phyloP scores from a whole-genome alignment of 257 asterid species.

The Ligustrum vulgare region DNA sequence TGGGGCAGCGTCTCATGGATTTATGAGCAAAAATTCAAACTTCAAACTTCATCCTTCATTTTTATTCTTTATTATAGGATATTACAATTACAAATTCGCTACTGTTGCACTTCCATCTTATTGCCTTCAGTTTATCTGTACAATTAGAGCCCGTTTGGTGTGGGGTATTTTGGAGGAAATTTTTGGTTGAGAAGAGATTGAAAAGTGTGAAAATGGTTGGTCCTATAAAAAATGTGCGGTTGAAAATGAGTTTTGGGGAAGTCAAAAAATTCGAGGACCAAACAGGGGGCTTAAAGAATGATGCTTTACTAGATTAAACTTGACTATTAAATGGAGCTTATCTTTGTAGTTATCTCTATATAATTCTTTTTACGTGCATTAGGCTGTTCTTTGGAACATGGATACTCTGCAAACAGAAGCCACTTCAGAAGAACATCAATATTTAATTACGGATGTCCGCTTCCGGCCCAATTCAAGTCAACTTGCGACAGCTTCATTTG shows the following conservation, averaged over 20 bases:
- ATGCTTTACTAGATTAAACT: slow-evolving; percentile 1
- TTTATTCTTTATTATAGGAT: not conserved
- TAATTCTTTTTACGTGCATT: slow-evolving; percentile 21
- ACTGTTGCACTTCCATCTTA: not conserved
- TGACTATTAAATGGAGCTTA: not conserved
- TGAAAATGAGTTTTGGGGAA: too few relatives aligned
- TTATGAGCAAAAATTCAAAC: not conserved
- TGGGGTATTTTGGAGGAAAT: too few relatives aligned
- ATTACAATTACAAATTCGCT: not conserved
- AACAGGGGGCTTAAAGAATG: not conserved
- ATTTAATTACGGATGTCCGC: slow-evolving; percentile 82
- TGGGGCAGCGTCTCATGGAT: not conserved
- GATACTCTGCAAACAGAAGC: slow-evolving; percentile 77
- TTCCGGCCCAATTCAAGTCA: slow-evolving; percentile 94
- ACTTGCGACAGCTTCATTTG: slow-evolving; percentile 86
- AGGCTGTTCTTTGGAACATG: slow-evolving; percentile 99
- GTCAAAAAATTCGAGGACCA: too few relatives aligned
- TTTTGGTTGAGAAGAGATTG: too few relatives aligned
- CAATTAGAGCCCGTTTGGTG: not conserved
- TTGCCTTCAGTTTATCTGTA: not conserved
- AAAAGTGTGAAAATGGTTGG: too few relatives aligned
- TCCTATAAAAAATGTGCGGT: too few relatives aligned
- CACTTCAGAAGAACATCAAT: slow-evolving; percentile 77
- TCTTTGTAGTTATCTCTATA: not conserved
- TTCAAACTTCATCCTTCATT: not conserved